phyloP scores from a whole-genome alignment of 1,284 basidiomycete genomes.

The Microbotryum scabiosae region DNA sequence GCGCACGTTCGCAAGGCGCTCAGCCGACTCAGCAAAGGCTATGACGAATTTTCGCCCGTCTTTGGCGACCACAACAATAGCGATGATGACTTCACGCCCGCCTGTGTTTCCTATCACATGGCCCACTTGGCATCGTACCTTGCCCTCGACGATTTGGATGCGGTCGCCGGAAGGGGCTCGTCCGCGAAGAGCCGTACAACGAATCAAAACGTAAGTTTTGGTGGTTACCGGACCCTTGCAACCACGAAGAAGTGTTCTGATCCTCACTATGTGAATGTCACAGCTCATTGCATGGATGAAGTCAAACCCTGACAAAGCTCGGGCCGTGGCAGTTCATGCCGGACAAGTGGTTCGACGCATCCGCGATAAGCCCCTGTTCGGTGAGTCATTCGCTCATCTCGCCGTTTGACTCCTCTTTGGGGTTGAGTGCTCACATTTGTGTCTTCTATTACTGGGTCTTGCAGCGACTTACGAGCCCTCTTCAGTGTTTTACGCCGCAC shows the following conservation, averaged over 20 bases:
- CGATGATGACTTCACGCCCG: slow-evolving; percentile 5
- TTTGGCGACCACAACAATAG: neutral
- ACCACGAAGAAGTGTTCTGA: neutral
- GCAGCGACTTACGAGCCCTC: slow-evolving; percentile 8
- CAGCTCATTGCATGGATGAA: slow-evolving; percentile 4
- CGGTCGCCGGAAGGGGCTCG: slow-evolving; percentile 3
- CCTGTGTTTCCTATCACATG: slow-evolving; percentile 7
- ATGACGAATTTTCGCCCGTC: slow-evolving; percentile 4
- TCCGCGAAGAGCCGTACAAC: neutral
- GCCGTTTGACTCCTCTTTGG: no score
- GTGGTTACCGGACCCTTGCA: neutral
- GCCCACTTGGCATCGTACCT: slow-evolving; percentile 9
- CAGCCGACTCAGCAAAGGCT: slow-evolving; percentile 3
- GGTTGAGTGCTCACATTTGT: no score
- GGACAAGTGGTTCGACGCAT: slow-evolving; percentile 6
- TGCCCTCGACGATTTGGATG: slow-evolving; percentile 5
- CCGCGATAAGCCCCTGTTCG: slow-evolving; percentile 2
- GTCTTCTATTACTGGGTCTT: neutral
- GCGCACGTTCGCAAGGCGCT: slow-evolving; percentile 8
- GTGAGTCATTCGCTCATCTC: neutral
- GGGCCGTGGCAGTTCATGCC: slow-evolving; percentile 7
- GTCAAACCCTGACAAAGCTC: neutral
- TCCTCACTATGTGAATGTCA: neutral
- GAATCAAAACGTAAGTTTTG: neutral
- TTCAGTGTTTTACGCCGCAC: slow-evolving; percentile 3